Conservation (phyloP, 108 stramenopile genomes). For the Cyclotella atomus region DNA sequence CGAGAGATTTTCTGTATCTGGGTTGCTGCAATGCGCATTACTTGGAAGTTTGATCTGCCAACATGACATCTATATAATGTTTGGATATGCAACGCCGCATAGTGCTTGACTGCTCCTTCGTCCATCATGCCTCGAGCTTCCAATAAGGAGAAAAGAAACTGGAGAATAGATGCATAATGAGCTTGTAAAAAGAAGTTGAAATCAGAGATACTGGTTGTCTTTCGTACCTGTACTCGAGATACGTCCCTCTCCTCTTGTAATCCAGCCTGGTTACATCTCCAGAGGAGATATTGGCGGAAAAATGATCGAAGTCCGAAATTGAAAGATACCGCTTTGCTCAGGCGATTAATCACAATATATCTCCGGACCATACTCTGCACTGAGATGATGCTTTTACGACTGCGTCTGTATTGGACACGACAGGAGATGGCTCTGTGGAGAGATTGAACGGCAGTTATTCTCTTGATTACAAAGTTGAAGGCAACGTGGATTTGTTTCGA, state of each 20-base stretch:
- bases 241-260: neutral
- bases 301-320: neutral
- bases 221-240: slow-evolving; percentile 3
- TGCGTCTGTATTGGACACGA: slow-evolving; percentile 11
- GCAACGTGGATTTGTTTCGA: neutral
- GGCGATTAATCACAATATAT: slow-evolving; percentile 20
- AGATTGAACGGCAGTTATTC: slow-evolving; percentile 25
- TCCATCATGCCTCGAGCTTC: slow-evolving; percentile 15
- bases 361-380: slow-evolving; percentile 37
- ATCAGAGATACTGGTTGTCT: too few relatives aligned
- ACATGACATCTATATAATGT: slow-evolving; percentile 37
- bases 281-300: slow-evolving; percentile 12
- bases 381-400: neutral
- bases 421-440: slow-evolving; percentile 33
- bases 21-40: slow-evolving; percentile 36
- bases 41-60: slow-evolving; percentile 15
- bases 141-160: slow-evolving; percentile 1
- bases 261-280: neutral
- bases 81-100: slow-evolving; percentile 19
- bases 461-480: slow-evolving; percentile 21
- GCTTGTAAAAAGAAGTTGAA: neutral
- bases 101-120: neutral
- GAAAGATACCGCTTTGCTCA: neutral
- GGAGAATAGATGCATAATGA: slow-evolving; percentile 24
- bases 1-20: slow-evolving; percentile 58